These are phyloP conservation scores for Leccinum incarnatum DNA, from an alignment of 768 basidiomycete species.

Conservation along the genomic window DNA sequence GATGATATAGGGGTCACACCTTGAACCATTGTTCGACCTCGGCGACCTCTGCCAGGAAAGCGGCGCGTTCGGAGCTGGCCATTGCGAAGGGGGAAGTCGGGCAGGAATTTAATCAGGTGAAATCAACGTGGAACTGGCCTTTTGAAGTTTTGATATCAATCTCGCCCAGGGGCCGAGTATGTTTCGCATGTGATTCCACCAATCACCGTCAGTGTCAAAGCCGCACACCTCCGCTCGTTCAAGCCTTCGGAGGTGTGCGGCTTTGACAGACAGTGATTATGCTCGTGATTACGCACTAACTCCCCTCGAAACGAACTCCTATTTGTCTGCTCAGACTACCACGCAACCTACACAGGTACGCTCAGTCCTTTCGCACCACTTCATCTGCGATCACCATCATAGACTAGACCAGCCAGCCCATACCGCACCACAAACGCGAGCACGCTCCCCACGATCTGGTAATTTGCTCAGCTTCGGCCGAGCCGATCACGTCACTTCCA, in stretches of 20 bases:
- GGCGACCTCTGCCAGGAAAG: constrained; percentile 79
- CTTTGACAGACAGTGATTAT: too few relatives aligned
- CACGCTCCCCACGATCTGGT: constrained; percentile 68
- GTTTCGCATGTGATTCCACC: constrained; percentile 24
- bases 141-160: constrained; percentile 21
- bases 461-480: constrained; percentile 6
- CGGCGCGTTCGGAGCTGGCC: constrained; percentile 58
- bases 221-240: constrained; percentile 1
- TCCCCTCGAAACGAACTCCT: constrained; percentile 3
- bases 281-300: constrained; percentile 27
- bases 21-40: constrained; percentile 92
- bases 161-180: not conserved
- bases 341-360: not conserved
- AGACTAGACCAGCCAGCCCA: constrained; percentile 83
- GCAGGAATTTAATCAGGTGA: not conserved
- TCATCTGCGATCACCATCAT: constrained; percentile 87
- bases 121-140: not conserved
- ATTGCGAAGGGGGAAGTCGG: constrained; percentile 35
- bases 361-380: not conserved
- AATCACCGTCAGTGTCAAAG: constrained; percentile 2
- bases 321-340: not conserved
- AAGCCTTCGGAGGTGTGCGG: too few relatives aligned
- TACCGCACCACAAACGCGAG: constrained; percentile 87
- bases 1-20: constrained; percentile 44
- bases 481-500: not conserved